Conservation (phyloP, 208 protist genomes). For the Lotmaria passim region DNA sequence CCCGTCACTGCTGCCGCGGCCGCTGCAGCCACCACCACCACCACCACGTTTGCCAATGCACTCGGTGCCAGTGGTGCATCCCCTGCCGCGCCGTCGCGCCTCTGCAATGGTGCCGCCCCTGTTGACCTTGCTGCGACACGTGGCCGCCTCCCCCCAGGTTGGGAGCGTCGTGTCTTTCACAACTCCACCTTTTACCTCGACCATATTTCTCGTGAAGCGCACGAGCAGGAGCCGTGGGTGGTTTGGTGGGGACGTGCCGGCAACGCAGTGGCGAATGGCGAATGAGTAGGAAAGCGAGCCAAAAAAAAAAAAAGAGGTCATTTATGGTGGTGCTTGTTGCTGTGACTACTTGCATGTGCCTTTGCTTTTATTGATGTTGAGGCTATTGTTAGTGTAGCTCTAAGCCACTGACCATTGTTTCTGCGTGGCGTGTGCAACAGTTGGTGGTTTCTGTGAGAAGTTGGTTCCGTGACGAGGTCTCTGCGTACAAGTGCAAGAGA, state of each 20-base stretch:
- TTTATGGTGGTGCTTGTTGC: neutral
- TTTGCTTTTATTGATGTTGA: conserved; percentile 9
- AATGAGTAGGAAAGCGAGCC: conserved; percentile 3
- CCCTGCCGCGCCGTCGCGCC: neutral
- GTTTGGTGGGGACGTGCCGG: conserved; percentile 49
- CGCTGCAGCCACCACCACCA: conserved; percentile 1
- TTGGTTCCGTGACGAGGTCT: too few relatives aligned
- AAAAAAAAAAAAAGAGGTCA: neutral
- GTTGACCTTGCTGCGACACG: neutral
- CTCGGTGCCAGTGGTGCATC: too few relatives aligned
- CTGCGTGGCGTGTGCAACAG: too few relatives aligned
- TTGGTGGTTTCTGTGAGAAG: too few relatives aligned
- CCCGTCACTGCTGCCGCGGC: neutral
- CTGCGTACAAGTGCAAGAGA: too few relatives aligned
- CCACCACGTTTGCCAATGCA: neutral
- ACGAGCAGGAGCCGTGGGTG: conserved; percentile 63
- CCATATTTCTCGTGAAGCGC: conserved; percentile 66
- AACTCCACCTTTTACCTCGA: conserved; percentile 60
- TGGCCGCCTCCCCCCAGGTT: conserved; percentile 53
- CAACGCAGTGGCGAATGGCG: neutral
- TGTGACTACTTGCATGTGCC: neutral
- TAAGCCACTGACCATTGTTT: too few relatives aligned
- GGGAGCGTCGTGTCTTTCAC: conserved; percentile 59
- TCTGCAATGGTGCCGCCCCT: neutral
- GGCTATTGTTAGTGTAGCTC: conserved; percentile 6